phyloP scores from a whole-genome alignment of 2,329 filamentous ascomycete species.

The Ascosphaera pollenicola region DNA sequence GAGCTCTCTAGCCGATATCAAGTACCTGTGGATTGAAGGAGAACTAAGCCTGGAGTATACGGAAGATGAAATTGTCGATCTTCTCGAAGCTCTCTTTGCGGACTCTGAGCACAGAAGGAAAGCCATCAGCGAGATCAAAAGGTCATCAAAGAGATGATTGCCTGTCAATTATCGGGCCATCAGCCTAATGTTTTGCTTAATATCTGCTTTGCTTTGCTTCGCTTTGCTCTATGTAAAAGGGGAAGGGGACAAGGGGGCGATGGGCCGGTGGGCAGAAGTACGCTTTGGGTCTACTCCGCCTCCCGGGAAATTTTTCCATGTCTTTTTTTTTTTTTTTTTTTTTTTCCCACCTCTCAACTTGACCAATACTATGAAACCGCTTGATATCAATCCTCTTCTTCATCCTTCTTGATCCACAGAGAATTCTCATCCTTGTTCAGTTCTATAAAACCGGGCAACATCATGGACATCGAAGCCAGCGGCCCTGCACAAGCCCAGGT shows the following conservation, averaged over 20 bases:
- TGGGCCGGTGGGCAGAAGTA: neutral
- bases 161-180: too few species aligned
- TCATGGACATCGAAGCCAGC: constrained; percentile 4
- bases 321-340: constrained; percentile 8
- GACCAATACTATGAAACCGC: neutral
- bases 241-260: too few species aligned
- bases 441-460: too few species aligned
- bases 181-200: too few species aligned
- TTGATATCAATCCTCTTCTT: neutral
- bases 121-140: constrained; percentile 34
- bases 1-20: constrained; percentile 40
- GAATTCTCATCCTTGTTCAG: too few species aligned
- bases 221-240: too few species aligned
- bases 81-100: constrained; percentile 42
- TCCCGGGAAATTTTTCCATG: constrained; percentile 18
- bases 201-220: too few species aligned
- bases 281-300: constrained; percentile 11
- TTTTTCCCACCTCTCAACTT: constrained; percentile 5
- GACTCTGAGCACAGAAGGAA: constrained; percentile 35
- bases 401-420: constrained; percentile 1
- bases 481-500: constrained; percentile 24
- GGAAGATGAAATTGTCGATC: constrained; percentile 36
- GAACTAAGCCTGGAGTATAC: constrained; percentile 40
- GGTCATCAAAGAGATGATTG: constrained; percentile 7
- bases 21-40: constrained; percentile 42